phyloP scores from a whole-genome alignment of 2,329 filamentous ascomycete genomes.

The Phialophora expanda region DNA sequence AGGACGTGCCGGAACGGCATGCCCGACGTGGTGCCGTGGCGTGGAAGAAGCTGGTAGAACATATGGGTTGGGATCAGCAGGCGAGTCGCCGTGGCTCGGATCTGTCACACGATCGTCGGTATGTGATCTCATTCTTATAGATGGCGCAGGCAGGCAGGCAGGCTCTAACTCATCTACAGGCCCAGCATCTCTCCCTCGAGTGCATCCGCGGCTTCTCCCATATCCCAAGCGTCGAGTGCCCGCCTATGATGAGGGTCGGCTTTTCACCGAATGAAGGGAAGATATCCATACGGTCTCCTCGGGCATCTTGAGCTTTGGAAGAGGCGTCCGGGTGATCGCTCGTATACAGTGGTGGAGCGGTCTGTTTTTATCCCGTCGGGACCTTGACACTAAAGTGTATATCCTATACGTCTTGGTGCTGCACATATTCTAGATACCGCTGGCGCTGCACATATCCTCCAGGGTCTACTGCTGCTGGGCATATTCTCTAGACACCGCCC shows the following conservation, averaged over 20 bases:
- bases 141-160: neutral
- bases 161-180: neutral
- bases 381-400: neutral
- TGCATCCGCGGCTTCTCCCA: neutral
- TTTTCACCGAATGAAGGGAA: neutral
- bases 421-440: neutral
- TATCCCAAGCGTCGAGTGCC: neutral
- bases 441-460: neutral
- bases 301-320: neutral
- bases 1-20: constrained; percentile 33
- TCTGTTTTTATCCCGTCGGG: neutral
- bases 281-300: neutral
- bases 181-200: constrained; percentile 3
- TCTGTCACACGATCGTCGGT: constrained; percentile 4
- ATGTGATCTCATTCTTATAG: neutral
- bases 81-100: neutral
- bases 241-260: neutral
- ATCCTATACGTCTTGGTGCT: neutral
- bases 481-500: neutral
- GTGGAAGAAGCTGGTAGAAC: constrained; percentile 32
- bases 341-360: neutral
- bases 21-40: constrained; percentile 30
- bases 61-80: constrained; percentile 33
- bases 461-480: too few relatives aligned
- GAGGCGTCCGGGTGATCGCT: neutral